These are phyloP conservation scores for Phaffomyces thermotolerans DNA, from an alignment of 805 yeast species.

Conservation along the genomic window DNA sequence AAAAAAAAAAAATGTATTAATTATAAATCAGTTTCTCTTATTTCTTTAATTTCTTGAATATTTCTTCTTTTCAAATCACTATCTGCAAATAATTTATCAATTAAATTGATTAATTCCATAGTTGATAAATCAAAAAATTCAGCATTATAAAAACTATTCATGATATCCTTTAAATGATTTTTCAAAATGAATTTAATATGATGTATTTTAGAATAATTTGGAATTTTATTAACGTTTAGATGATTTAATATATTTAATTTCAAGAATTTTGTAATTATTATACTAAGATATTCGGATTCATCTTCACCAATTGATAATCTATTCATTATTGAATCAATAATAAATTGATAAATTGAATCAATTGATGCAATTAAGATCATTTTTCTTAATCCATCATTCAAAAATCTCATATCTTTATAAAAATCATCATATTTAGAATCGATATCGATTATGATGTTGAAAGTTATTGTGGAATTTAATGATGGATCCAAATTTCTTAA, in stretches of 20 bases:
- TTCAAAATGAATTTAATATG: constrained; percentile 18
- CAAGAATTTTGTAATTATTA: constrained; percentile 14
- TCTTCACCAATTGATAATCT: constrained; percentile 19
- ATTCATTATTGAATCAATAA: constrained; percentile 13
- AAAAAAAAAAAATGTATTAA: not conserved
- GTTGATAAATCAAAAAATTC: constrained; percentile 33
- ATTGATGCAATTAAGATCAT: constrained; percentile 10
- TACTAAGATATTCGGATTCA: constrained; percentile 18
- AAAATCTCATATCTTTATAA: constrained; percentile 3
- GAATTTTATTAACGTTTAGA: constrained; percentile 5
- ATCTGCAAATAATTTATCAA: constrained; percentile 34
- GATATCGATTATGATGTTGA: constrained; percentile 9
- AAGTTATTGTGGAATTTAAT: constrained; percentile 11
- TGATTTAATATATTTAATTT: constrained; percentile 8
- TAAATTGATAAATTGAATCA: constrained; percentile 14
- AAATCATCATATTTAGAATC: constrained; percentile 7
- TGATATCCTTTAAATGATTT: constrained; percentile 34
- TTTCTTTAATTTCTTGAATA: constrained; percentile 34
- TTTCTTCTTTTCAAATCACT: constrained; percentile 28
- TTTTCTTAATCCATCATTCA: constrained; percentile 1
- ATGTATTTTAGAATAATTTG: constrained; percentile 16
- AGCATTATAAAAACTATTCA: constrained; percentile 34
- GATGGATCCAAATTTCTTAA: constrained; percentile 17
- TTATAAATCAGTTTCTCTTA: constrained; percentile 33
- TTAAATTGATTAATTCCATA: constrained; percentile 29